These are phyloP conservation scores for Bromus sterilis DNA, from an alignment of 176 grass and related monocot species.

Conservation along the genomic window DNA sequence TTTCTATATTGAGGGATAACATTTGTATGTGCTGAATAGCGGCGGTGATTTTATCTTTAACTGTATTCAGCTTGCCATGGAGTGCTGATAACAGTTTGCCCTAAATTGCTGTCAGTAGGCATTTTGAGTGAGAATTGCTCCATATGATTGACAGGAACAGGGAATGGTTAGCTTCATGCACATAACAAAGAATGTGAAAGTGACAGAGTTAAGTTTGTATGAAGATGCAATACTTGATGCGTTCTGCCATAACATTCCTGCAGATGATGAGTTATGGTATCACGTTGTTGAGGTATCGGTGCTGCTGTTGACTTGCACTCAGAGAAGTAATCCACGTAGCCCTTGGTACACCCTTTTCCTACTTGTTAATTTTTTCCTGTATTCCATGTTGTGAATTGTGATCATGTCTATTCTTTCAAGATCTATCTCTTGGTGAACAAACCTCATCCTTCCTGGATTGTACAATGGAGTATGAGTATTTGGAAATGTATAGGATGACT, in stretches of 20 bases:
- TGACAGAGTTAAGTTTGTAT: slow-evolving; percentile 70
- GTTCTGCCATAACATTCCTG: slow-evolving; percentile 69
- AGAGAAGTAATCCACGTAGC: slow-evolving; percentile 62
- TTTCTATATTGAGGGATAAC: slow-evolving; percentile 7
- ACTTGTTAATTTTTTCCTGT: not conserved
- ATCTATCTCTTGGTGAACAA: not conserved
- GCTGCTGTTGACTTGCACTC: slow-evolving; percentile 56
- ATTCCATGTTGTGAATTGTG: not conserved
- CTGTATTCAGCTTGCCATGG: not conserved
- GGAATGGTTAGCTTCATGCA: slow-evolving; percentile 68
- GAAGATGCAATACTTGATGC: slow-evolving; percentile 90
- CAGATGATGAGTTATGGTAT: slow-evolving; percentile 70
- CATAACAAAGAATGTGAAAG: slow-evolving; percentile 67
- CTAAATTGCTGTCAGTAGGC: not conserved
- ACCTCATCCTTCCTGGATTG: not conserved
- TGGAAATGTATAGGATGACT: not conserved
- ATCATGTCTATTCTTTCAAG: not conserved
- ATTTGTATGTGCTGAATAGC: not conserved
- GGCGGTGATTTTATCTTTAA: not conserved
- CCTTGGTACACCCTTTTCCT: slow-evolving; percentile 50
- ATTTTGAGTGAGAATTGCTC: not conserved
- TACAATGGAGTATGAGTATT: not conserved
- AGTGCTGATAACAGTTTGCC: not conserved
- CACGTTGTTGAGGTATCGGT: slow-evolving; percentile 62
- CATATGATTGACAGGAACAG: slow-evolving; percentile 48